Evolutionary conservation across 306 rosid genomes (phyloP).

Genomic region (Morella rubra): DNA sequence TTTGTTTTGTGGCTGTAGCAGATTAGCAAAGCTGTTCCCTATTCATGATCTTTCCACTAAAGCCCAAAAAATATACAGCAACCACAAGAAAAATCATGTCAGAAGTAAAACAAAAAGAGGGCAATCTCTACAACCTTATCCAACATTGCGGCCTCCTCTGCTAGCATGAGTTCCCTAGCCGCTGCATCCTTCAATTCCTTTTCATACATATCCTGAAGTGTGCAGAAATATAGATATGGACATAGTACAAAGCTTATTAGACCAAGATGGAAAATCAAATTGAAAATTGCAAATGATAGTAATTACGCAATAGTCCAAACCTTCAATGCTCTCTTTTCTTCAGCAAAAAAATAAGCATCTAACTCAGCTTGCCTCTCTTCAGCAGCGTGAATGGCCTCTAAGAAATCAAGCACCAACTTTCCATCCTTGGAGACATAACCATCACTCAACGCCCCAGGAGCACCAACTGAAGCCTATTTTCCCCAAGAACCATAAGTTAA

Average conservation of each 20-base stretch:
- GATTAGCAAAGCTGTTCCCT: constrained; percentile 5
- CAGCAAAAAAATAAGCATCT: constrained; percentile 64
- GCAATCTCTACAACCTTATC: constrained; percentile 59
- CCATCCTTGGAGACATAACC: constrained; percentile 79
- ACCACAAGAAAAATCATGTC: constrained; percentile 2
- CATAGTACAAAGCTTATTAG: constrained; percentile 24
- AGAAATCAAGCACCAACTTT: constrained; percentile 72
- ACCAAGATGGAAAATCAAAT: constrained; percentile 10
- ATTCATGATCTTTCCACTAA: constrained; percentile 17
- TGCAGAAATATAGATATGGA: constrained; percentile 17
- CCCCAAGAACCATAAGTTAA: constrained; percentile 15
- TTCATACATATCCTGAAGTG: constrained; percentile 70
- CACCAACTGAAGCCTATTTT: constrained; percentile 50
- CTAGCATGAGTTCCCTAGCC: constrained; percentile 82
- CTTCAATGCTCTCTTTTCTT: constrained; percentile 75
- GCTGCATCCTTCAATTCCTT: constrained; percentile 86
- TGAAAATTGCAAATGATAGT: constrained; percentile 9
- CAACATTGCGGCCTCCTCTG: constrained; percentile 88
- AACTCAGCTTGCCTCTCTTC: constrained; percentile 83
- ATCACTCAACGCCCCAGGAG: constrained; percentile 54
- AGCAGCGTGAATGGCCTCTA: constrained; percentile 89
- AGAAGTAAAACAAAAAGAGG: constrained; percentile 7
- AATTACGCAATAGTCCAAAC: constrained; percentile 36
- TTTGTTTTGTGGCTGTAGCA: not conserved
- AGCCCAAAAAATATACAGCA: constrained; percentile 4